Percentiles rank a stretch among this genome's conserved stretches.
Conservation (phyloP, 495 filamentous ascomycete genomes). For the Penicillium bovifimosum region DNA sequence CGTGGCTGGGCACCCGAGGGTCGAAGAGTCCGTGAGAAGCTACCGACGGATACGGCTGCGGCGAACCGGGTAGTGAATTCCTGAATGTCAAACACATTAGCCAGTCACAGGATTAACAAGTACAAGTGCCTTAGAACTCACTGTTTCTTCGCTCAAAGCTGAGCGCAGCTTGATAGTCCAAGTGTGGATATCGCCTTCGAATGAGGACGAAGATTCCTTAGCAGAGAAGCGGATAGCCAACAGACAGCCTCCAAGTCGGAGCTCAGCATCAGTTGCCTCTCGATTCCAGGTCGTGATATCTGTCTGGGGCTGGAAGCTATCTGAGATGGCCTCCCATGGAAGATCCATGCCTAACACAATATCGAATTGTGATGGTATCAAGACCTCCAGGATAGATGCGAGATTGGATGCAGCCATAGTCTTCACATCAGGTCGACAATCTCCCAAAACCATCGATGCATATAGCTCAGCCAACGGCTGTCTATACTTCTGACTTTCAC, state of each 20-base stretch:
- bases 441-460: constrained; percentile 26
- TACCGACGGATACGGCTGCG: constrained; percentile 41
- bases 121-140: constrained; percentile 14
- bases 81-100: constrained; percentile 26
- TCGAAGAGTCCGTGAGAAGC: constrained; percentile 29
- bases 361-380: constrained; percentile 17
- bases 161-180: constrained; percentile 35
- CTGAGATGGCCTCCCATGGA: constrained; percentile 24
- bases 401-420: constrained; percentile 30
- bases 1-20: constrained; percentile 21
- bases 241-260: constrained; percentile 51
- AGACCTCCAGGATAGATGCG: constrained; percentile 28
- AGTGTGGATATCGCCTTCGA: constrained; percentile 20
- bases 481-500: constrained; percentile 16
- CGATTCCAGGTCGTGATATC: constrained; percentile 34
- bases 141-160: constrained; percentile 40
- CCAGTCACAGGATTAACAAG: not conserved
- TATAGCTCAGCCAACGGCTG: constrained; percentile 26
- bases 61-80: constrained; percentile 61
- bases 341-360: constrained; percentile 13
- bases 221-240: constrained; percentile 49
- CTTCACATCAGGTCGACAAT: constrained; percentile 27
- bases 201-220: constrained; percentile 2
- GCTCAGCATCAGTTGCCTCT: constrained; percentile 38
- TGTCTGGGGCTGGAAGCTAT: constrained; percentile 19